Conservation (phyloP, 106 monocot species). For the Ottelia alismoides region DNA sequence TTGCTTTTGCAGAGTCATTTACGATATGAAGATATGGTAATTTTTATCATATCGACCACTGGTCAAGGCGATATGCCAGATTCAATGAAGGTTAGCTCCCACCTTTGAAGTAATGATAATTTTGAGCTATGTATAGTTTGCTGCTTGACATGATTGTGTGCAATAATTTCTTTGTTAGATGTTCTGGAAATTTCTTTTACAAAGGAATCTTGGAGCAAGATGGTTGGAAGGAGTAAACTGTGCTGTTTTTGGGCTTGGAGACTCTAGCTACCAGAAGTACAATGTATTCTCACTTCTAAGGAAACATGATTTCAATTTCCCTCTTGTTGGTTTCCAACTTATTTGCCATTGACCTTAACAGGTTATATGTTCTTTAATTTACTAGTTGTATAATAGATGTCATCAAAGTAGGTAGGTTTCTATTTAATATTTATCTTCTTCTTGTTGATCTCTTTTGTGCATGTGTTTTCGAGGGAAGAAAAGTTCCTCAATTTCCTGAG, state of each 20-base stretch:
- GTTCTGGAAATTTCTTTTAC: slow-evolving; percentile 79
- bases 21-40: slow-evolving; percentile 26
- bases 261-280: slow-evolving; percentile 93
- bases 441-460: too few relatives aligned
- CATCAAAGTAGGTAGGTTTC: too few relatives aligned
- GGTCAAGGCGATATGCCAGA: slow-evolving; percentile 86
- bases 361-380: too few relatives aligned
- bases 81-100: slow-evolving; percentile 69
- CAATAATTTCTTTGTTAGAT: slow-evolving; percentile 20
- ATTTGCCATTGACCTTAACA: too few relatives aligned
- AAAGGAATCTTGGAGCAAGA: slow-evolving; percentile 33
- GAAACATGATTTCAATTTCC: too few relatives aligned
- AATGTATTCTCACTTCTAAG: slow-evolving; percentile 32
- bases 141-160: not conserved
- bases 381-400: too few relatives aligned
- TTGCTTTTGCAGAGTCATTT: slow-evolving; percentile 35
- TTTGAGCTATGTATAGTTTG: not conserved
- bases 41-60: slow-evolving; percentile 88
- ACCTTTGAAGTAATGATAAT: too few relatives aligned
- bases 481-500: too few relatives aligned
- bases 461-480: too few relatives aligned
- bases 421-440: too few relatives aligned
- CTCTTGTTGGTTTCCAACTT: too few relatives aligned
- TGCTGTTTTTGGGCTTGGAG: slow-evolving; percentile 94
- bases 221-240: slow-evolving; percentile 64